Evolutionary conservation across 2,329 filamentous ascomycete species (phyloP).

Genomic region (Rhynchosporium agropyri): DNA sequence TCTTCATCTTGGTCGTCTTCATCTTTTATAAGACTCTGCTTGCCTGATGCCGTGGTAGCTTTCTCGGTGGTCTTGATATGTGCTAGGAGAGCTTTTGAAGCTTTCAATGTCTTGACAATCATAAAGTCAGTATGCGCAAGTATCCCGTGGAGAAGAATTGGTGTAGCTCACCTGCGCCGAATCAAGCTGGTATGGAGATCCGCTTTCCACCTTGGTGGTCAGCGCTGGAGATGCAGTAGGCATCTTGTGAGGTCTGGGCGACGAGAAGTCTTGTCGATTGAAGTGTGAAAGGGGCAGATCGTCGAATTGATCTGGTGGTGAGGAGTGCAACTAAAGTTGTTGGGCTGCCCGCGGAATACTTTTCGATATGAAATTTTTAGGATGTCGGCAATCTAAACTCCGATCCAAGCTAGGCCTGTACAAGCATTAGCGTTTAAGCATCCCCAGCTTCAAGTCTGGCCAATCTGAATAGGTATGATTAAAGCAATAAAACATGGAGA

Average conservation of each 20-base stretch:
- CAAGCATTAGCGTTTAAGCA: too few relatives aligned
- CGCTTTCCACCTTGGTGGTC: conserved; percentile 42
- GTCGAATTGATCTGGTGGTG: conserved; percentile 6
- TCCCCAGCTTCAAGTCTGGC: too few relatives aligned
- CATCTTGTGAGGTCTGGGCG: conserved; percentile 29
- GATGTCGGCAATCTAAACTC: conserved; percentile 17
- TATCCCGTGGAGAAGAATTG: conserved; percentile 17
- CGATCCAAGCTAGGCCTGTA: conserved; percentile 12
- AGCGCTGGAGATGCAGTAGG: conserved; percentile 37
- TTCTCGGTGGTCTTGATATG: conserved; percentile 62
- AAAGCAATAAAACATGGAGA: too few relatives aligned
- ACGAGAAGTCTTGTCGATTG: conserved; percentile 1
- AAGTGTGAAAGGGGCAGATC: not conserved
- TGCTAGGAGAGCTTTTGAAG: conserved; percentile 62
- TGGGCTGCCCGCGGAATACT: conserved; percentile 1
- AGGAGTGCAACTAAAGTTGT: conserved; percentile 13
- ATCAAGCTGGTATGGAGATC: conserved; percentile 42
- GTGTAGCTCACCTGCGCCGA: conserved; percentile 38
- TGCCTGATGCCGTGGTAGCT: conserved; percentile 48
- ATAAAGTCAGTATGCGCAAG: conserved; percentile 44
- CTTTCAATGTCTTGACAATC: conserved; percentile 56
- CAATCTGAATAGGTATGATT: too few relatives aligned
- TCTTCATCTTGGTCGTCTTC: conserved; percentile 50
- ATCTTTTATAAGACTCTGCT: conserved; percentile 58
- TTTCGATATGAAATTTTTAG: conserved; percentile 11